These are phyloP conservation scores for Rheum nobile DNA, from an alignment of 148 eudicot species.

Conservation along the genomic window DNA sequence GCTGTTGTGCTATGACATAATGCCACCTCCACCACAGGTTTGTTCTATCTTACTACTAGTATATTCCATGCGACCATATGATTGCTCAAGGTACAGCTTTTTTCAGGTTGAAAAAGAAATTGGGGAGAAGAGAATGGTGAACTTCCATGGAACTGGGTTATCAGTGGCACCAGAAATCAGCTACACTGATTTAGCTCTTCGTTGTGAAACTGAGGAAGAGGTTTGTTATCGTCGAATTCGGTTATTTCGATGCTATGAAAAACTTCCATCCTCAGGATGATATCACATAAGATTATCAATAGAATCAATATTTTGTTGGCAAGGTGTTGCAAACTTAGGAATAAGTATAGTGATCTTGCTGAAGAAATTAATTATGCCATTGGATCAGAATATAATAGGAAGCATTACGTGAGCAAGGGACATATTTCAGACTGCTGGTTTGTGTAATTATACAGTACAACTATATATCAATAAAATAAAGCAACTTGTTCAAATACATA, in stretches of 20 bases:
- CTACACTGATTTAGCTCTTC: constrained; percentile 36
- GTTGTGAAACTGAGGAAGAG: constrained; percentile 50
- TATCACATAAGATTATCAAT: background rate
- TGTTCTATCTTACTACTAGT: constrained; percentile 11
- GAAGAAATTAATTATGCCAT: background rate
- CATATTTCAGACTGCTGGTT: background rate
- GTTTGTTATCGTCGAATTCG: constrained; percentile 17
- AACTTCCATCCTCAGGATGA: background rate
- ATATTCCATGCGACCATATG: background rate
- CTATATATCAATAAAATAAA: background rate
- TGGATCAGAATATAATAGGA: background rate
- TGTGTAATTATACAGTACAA: background rate
- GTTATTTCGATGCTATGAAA: background rate
- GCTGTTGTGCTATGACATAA: constrained; percentile 72
- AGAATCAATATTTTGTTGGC: background rate
- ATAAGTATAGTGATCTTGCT: background rate
- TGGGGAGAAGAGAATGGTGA: constrained; percentile 78
- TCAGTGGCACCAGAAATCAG: constrained; percentile 53
- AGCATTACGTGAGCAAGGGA: background rate
- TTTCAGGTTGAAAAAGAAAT: constrained; percentile 89
- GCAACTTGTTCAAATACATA: background rate
- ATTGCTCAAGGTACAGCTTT: background rate
- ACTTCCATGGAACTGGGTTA: constrained; percentile 76
- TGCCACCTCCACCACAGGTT: constrained; percentile 97
- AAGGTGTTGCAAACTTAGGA: background rate